Conservation (phyloP, 2,329 filamentous ascomycete genomes). For the Colletotrichum endophyticum region DNA sequence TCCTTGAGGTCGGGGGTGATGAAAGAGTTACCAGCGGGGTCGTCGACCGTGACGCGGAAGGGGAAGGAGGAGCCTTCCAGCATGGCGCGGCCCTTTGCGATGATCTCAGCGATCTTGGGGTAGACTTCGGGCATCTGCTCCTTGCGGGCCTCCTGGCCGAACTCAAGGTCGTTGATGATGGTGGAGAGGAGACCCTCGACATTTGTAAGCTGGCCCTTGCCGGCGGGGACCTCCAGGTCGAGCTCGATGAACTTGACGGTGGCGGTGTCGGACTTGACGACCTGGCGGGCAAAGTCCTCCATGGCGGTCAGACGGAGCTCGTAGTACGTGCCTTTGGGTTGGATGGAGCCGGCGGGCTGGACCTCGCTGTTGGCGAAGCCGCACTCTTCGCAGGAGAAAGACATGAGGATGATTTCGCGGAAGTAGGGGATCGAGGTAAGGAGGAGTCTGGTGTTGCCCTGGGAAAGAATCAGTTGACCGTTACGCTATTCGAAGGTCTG, state of each 20-base stretch:
- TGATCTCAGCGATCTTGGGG: constrained; percentile 77
- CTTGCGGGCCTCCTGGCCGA: constrained; percentile 84
- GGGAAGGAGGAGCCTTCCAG: constrained; percentile 79
- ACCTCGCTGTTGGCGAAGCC: constrained; percentile 91
- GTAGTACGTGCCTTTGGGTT: constrained; percentile 86
- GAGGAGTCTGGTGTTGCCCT: constrained; percentile 86
- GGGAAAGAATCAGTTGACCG: constrained; percentile 18
- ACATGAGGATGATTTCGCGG: constrained; percentile 97
- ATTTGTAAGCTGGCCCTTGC: constrained; percentile 90
- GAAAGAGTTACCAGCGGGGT: constrained; percentile 94
- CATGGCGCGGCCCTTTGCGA: constrained; percentile 78
- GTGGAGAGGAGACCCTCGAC: constrained; percentile 85
- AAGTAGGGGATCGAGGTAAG: constrained; percentile 96
- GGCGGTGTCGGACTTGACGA: constrained; percentile 91
- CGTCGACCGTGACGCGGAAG: constrained; percentile 87
- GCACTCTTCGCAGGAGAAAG: constrained; percentile 91
- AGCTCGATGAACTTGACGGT: constrained; percentile 87
- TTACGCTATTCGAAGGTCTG: not conserved
- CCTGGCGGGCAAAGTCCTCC: constrained; percentile 81
- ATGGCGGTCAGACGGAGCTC: constrained; percentile 77
- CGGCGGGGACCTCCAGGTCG: constrained; percentile 90
- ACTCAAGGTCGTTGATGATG: constrained; percentile 79
- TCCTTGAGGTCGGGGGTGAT: constrained; percentile 87
- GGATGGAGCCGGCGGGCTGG: constrained; percentile 89
- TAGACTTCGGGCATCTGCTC: constrained; percentile 78